A percentile compares a stretch with the other conserved stretches of the same genome.
Conservation (phyloP, 768 basidiomycete genomes). For the Tulasnella sp. region DNA sequence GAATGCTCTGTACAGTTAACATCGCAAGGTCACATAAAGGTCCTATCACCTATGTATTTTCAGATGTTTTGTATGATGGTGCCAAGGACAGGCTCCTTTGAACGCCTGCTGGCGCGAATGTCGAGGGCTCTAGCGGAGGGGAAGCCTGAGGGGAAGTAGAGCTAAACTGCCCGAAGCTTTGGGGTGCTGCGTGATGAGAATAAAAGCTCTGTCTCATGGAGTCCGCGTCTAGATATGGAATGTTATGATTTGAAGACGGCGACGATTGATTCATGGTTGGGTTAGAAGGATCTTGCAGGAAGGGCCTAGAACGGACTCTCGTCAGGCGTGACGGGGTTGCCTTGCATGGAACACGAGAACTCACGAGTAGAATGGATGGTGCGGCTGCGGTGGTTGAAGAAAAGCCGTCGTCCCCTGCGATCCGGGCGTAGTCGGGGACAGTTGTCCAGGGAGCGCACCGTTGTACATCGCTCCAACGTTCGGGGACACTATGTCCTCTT, state of each 20-base stretch:
- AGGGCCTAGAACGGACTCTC: not conserved
- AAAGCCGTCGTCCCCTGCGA: not conserved
- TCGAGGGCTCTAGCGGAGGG: not conserved
- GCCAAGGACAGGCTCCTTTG: not conserved
- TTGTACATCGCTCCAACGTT: not conserved
- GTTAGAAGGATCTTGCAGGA: not conserved
- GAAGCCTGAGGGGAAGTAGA: not conserved
- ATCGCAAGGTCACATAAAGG: too few relatives aligned
- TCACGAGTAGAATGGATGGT: not conserved
- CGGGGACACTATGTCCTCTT: not conserved
- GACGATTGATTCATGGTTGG: not conserved
- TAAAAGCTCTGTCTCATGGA: not conserved
- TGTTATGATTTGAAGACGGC: not conserved
- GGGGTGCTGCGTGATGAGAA: not conserved
- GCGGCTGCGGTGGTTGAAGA: not conserved
- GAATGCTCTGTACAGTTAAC: too few relatives aligned
- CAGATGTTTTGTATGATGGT: not conserved
- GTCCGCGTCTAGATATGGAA: not conserved
- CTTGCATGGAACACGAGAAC: not conserved
- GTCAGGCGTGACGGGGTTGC: not conserved
- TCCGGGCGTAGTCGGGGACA: not conserved
- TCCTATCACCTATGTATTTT: not conserved
- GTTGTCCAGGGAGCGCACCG: not conserved
- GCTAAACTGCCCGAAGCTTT: not conserved
- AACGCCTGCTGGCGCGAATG: not conserved